Evolutionary conservation across 768 basidiomycete genomes (phyloP).

Genomic region (Lactifluus volemus): DNA sequence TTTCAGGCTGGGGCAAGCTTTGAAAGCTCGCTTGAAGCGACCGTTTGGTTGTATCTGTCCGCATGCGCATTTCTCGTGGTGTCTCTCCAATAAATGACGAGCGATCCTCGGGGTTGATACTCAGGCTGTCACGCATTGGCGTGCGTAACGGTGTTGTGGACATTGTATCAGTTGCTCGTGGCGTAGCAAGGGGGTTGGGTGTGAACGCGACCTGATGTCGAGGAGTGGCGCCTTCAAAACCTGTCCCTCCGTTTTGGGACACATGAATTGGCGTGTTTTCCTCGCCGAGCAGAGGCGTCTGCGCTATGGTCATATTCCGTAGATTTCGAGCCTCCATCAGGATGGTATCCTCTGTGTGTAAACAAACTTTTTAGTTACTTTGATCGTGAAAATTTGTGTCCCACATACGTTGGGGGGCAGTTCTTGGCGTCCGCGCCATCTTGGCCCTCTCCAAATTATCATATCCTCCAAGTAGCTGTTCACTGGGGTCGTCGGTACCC

Average conservation of each 20-base stretch:
- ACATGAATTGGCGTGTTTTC: slow-evolving; percentile 93
- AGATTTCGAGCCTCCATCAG: slow-evolving; percentile 93
- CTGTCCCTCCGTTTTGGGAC: slow-evolving; percentile 68
- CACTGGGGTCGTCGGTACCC: slow-evolving; percentile 76
- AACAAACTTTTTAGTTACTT: slow-evolving; percentile 3
- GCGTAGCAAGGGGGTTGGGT: slow-evolving; percentile 93
- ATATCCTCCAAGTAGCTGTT: slow-evolving; percentile 85
- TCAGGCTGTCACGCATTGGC: slow-evolving; percentile 87
- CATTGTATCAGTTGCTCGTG: slow-evolving; percentile 33
- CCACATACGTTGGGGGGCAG: slow-evolving; percentile 73
- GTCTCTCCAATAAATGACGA: slow-evolving; percentile 52
- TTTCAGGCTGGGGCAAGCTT: slow-evolving; percentile 85
- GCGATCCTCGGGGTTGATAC: slow-evolving; percentile 71
- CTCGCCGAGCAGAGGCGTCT: slow-evolving; percentile 93
- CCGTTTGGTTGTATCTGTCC: slow-evolving; percentile 55
- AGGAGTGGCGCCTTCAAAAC: slow-evolving; percentile 95
- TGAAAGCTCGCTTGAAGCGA: slow-evolving; percentile 75
- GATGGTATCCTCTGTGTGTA: slow-evolving; percentile 80
- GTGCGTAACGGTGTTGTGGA: slow-evolving; percentile 83
- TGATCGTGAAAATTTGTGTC: not conserved
- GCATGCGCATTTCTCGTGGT: slow-evolving; percentile 67
- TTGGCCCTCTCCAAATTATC: slow-evolving; percentile 79
- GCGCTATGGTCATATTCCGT: slow-evolving; percentile 84
- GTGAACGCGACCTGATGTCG: slow-evolving; percentile 84
- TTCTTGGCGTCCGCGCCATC: slow-evolving; percentile 92